phyloP scores from a whole-genome alignment of 768 basidiomycete genomes.

The Favolaschia claudopus region DNA sequence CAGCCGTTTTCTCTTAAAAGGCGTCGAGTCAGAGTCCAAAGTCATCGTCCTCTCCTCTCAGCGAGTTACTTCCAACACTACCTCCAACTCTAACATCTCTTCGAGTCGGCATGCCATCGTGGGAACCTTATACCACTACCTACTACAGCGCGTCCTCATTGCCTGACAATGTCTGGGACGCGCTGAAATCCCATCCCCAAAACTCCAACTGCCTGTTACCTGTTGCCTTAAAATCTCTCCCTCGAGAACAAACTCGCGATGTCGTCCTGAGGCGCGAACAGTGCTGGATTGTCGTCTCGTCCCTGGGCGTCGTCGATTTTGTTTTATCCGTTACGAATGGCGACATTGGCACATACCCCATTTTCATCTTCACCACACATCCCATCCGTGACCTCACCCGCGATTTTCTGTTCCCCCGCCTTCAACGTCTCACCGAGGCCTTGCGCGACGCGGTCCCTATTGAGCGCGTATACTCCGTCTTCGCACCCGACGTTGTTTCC shows the following conservation, averaged over 20 bases:
- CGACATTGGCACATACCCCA: constrained; percentile 64
- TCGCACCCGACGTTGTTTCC: constrained; percentile 59
- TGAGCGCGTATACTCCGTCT: constrained; percentile 69
- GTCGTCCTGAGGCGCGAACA: constrained; percentile 24
- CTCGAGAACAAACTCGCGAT: constrained; percentile 25
- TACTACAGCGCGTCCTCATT: constrained; percentile 43
- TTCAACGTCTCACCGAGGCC: constrained; percentile 49
- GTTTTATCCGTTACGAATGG: constrained; percentile 68
- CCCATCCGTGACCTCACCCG: constrained; percentile 46
- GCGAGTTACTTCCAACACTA: neutral
- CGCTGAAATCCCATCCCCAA: constrained; percentile 44
- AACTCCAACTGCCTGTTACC: constrained; percentile 54
- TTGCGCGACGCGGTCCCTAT: constrained; percentile 44
- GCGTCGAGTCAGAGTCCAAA: neutral
- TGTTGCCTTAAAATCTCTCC: constrained; percentile 37
- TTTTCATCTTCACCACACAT: constrained; percentile 66
- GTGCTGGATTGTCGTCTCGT: constrained; percentile 45
- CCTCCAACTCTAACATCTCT: too few species aligned
- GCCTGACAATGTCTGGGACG: constrained; percentile 44
- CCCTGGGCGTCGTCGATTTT: constrained; percentile 48
- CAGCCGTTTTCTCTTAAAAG: constrained; percentile 8
- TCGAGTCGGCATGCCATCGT: too few species aligned
- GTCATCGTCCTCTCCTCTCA: neutral
- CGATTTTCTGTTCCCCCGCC: constrained; percentile 45
- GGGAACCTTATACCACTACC: constrained; percentile 20